Evolutionary conservation across 805 yeast genomes (phyloP).

Genomic region (Vanderwaltozyma tropicalis): DNA sequence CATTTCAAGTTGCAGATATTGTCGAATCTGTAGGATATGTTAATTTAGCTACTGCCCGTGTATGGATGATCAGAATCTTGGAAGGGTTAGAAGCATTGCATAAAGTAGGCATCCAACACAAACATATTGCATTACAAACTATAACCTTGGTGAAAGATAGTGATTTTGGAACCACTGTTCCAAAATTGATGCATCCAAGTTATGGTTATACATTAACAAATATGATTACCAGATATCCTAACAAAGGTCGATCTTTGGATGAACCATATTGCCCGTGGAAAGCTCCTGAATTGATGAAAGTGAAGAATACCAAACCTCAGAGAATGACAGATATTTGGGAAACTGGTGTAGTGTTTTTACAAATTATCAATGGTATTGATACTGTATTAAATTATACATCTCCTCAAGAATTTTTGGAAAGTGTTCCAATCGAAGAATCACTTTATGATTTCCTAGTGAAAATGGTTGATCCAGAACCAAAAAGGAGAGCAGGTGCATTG

Average conservation of each 20-base stretch:
- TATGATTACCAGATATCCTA: constrained; percentile 32
- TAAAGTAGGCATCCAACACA: constrained; percentile 75
- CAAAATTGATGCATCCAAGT: constrained; percentile 51
- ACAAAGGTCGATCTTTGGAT: constrained; percentile 17
- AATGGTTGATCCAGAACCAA: constrained; percentile 54
- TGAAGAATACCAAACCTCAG: constrained; percentile 38
- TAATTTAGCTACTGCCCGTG: constrained; percentile 65
- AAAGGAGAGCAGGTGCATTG: constrained; percentile 70
- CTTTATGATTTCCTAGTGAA: constrained; percentile 55
- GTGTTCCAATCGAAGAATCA: constrained; percentile 40
- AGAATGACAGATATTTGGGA: constrained; percentile 92
- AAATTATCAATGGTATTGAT: constrained; percentile 52
- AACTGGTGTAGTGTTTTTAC: constrained; percentile 67
- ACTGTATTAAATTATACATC: constrained; percentile 43
- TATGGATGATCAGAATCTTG: constrained; percentile 78
- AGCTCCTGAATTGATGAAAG: constrained; percentile 61
- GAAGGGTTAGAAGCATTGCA: constrained; percentile 81
- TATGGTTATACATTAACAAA: constrained; percentile 42
- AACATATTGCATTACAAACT: constrained; percentile 51
- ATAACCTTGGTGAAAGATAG: constrained; percentile 41
- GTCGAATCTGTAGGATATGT: constrained; percentile 57
- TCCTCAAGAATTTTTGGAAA: constrained; percentile 52
- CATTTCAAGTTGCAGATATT: constrained; percentile 53
- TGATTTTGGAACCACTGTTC: constrained; percentile 44
- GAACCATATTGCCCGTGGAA: constrained; percentile 40